A percentile compares a stretch with the other conserved stretches of the same genome.
phyloP scores from a whole-genome alignment of 176 grass and related monocot genomes.

The Lolium multiflorum region DNA sequence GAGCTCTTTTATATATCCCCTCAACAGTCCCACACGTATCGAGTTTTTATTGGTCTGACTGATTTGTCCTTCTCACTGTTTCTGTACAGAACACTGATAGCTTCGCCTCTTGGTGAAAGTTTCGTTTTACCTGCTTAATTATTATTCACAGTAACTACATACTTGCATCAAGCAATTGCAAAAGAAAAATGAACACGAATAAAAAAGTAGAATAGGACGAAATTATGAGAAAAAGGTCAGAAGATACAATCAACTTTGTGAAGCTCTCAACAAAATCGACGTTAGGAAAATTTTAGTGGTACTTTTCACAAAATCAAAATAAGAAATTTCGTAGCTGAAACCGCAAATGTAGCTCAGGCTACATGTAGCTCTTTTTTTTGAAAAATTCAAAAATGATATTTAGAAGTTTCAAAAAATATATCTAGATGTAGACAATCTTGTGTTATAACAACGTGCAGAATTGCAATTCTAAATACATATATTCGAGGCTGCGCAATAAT shows the following conservation, averaged over 20 bases:
- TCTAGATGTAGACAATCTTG: too few relatives aligned
- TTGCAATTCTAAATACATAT: too few relatives aligned
- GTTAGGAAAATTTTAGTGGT: too few relatives aligned
- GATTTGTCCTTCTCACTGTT: not conserved
- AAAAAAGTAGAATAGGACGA: not conserved
- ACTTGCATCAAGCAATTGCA: not conserved
- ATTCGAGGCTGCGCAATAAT: too few relatives aligned
- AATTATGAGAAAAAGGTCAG: not conserved
- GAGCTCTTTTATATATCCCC: slow-evolving; percentile 26
- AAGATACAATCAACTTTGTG: not conserved
- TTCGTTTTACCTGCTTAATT: not conserved
- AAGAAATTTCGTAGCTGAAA: too few relatives aligned
- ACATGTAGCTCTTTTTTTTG: too few relatives aligned
- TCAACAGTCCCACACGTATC: slow-evolving; percentile 35
- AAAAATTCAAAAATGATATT: too few relatives aligned
- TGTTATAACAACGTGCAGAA: too few relatives aligned
- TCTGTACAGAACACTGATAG: not conserved
- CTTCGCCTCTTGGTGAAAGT: not conserved
- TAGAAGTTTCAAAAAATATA: too few relatives aligned
- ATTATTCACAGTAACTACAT: not conserved
- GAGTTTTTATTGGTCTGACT: slow-evolving; percentile 10
- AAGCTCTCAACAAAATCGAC: not conserved
- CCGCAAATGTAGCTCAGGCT: too few relatives aligned
- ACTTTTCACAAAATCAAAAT: not conserved
- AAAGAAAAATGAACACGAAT: not conserved